Percentiles rank a stretch among this genome's conserved stretches.
These are phyloP conservation scores for Skeletonema grethae DNA, from an alignment of 108 stramenopile species.

Conservation along the genomic window DNA sequence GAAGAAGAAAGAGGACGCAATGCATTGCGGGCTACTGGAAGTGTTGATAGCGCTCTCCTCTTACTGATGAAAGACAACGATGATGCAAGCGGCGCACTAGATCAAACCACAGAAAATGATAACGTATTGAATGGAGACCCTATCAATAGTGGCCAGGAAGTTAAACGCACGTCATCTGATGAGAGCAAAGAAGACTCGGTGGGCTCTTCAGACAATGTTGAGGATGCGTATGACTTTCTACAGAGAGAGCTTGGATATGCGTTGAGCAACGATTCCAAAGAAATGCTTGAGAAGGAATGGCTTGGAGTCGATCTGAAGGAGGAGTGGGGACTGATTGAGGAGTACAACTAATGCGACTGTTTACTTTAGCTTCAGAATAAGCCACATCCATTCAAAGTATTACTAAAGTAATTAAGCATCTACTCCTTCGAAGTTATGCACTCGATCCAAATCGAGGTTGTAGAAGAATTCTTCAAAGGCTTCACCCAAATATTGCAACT, in stretches of 20 bases:
- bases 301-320: constrained; percentile 25
- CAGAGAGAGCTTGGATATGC: constrained; percentile 23
- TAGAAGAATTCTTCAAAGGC: constrained; percentile 10
- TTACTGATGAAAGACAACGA: constrained; percentile 14
- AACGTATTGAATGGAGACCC: not conserved
- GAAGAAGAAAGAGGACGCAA: constrained; percentile 13
- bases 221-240: constrained; percentile 23
- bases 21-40: constrained; percentile 17
- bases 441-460: constrained; percentile 6
- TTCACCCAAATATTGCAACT: not conserved
- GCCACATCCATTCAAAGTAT: too few relatives aligned
- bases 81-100: not conserved
- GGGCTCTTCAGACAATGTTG: not conserved
- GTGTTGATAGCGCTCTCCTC: constrained; percentile 17
- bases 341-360: not conserved
- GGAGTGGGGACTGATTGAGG: constrained; percentile 28
- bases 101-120: not conserved
- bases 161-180: not conserved
- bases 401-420: too few relatives aligned
- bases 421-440: not conserved
- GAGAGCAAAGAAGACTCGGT: not conserved
- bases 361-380: too few relatives aligned
- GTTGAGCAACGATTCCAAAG: constrained; percentile 10
- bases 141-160: not conserved
- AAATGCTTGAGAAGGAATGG: constrained; percentile 29